A percentile compares a stretch with the other conserved stretches of the same genome.
Conservation (phyloP, 2,329 filamentous ascomycete species). For the Nothophaeocryptopus gaeumannii region DNA sequence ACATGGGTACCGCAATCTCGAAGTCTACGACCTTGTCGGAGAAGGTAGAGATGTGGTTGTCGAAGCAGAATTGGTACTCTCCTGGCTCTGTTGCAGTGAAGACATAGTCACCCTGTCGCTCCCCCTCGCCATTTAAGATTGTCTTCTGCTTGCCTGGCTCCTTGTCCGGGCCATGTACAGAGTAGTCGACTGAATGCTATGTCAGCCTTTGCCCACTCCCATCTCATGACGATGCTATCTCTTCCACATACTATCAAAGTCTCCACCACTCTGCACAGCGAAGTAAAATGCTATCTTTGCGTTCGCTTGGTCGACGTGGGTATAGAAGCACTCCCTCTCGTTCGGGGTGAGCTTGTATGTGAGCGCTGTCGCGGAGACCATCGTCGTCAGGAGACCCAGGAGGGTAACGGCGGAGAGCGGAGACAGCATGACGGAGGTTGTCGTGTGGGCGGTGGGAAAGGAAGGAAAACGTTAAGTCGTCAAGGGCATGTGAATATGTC, state of each 20-base stretch:
- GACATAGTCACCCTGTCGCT: constrained; percentile 94
- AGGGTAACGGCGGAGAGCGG: constrained; percentile 27
- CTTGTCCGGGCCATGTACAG: constrained; percentile 71
- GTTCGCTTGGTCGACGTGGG: constrained; percentile 70
- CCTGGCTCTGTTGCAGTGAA: constrained; percentile 86
- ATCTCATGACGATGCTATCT: background rate
- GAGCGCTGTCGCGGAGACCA: constrained; percentile 80
- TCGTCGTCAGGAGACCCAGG: constrained; percentile 65
- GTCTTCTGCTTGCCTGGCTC: constrained; percentile 57
- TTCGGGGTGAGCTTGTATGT: constrained; percentile 89
- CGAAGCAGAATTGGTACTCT: constrained; percentile 97
- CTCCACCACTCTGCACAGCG: constrained; percentile 97
- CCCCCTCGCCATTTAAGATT: constrained; percentile 83
- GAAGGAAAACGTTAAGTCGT: no score
- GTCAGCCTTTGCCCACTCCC: constrained; percentile 10
- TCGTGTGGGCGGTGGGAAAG: no score
- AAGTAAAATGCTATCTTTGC: constrained; percentile 98
- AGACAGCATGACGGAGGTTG: constrained; percentile 2
- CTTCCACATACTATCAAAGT: constrained; percentile 65
- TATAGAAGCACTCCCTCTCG: constrained; percentile 95
- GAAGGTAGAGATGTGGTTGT: constrained; percentile 97
- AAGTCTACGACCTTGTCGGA: constrained; percentile 98
- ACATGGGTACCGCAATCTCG: constrained; percentile 72
- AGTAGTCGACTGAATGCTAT: constrained; percentile 67
- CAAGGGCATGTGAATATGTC: no score